These are phyloP conservation scores for Arthrinium phaeospermum DNA, from an alignment of 2,329 filamentous ascomycete species.

Conservation along the genomic window DNA sequence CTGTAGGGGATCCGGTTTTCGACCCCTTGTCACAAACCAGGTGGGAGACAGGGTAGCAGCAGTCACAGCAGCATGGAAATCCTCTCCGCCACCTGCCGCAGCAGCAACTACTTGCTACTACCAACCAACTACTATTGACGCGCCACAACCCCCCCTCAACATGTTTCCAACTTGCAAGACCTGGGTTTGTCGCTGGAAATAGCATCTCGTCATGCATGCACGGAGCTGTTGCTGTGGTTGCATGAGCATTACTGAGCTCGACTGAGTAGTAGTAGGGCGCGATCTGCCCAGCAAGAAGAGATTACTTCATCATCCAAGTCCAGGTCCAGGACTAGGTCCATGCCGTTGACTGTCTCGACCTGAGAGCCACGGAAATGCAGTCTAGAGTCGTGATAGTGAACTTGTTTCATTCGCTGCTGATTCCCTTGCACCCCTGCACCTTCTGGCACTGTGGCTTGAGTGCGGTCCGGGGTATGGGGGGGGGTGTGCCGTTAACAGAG, in stretches of 20 bases:
- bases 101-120: background rate
- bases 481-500: background rate
- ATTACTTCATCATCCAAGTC: background rate
- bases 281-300: background rate
- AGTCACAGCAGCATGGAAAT: background rate
- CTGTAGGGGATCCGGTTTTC: background rate
- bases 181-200: conserved; percentile 2
- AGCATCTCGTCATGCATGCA: conserved; percentile 1
- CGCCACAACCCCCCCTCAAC: conserved; percentile 7
- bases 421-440: background rate
- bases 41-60: conserved; percentile 3
- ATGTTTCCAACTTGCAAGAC: background rate
- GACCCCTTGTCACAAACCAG: conserved; percentile 10
- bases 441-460: conserved; percentile 7
- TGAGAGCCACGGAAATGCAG: conserved; percentile 9
- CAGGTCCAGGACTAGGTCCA: background rate
- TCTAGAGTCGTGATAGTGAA: background rate
- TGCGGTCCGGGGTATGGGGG: conserved; percentile 2
- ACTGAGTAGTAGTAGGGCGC: background rate
- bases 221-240: background rate
- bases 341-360: conserved; percentile 9
- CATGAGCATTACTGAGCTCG: background rate
- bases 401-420: background rate
- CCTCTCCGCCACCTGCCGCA: conserved; percentile 11
- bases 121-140: background rate